phyloP scores from a whole-genome alignment of 2,329 filamentous ascomycete species.

The Colletotrichum navitas region DNA sequence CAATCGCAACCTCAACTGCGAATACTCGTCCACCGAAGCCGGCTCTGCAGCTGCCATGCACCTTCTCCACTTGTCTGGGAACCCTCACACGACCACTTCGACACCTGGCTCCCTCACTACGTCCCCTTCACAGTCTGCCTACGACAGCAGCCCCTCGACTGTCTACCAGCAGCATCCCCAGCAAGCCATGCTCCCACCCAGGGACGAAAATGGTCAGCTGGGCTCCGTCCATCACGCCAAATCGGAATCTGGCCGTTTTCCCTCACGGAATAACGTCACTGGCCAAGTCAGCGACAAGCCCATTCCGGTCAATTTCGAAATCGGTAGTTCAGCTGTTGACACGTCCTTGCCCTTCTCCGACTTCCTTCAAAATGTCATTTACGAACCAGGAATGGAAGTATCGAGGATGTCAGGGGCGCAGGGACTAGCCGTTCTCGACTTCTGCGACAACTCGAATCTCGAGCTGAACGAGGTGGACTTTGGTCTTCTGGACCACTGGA shows the following conservation, averaged over 20 bases:
- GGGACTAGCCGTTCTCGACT: constrained; percentile 61
- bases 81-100: constrained; percentile 47
- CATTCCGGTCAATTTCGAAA: constrained; percentile 33
- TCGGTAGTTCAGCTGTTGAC: constrained; percentile 33
- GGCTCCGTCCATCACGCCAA: constrained; percentile 47
- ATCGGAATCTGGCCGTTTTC: constrained; percentile 52
- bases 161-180: constrained; percentile 44
- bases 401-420: constrained; percentile 53
- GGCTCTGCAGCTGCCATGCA: constrained; percentile 59
- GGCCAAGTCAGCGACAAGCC: constrained; percentile 47
- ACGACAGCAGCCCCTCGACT: constrained; percentile 42
- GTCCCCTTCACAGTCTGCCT: constrained; percentile 42
- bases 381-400: constrained; percentile 57
- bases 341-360: constrained; percentile 59
- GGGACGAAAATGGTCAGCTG: constrained; percentile 47
- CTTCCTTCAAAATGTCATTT: constrained; percentile 65
- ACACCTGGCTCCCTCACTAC: constrained; percentile 41
- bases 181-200: constrained; percentile 41
- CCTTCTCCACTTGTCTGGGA: constrained; percentile 57
- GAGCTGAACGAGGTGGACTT: constrained; percentile 67
- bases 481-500: constrained; percentile 63
- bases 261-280: constrained; percentile 51
- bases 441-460: constrained; percentile 62
- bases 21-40: constrained; percentile 53
- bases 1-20: constrained; percentile 61